These are phyloP conservation scores for Leccinum sublutescens DNA, from an alignment of 768 basidiomycete species.

Conservation along the genomic window DNA sequence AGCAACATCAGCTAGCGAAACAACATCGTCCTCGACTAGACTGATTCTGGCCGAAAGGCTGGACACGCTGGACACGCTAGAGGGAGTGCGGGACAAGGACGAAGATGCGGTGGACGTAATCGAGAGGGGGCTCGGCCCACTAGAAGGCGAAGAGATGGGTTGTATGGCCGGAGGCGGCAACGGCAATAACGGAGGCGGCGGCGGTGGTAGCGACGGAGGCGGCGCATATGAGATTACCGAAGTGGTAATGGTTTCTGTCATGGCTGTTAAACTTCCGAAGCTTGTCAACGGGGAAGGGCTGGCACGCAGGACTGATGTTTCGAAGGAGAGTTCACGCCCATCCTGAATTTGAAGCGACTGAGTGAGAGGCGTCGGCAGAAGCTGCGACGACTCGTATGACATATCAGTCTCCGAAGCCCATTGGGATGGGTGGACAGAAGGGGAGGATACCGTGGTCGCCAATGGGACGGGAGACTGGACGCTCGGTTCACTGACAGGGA, in stretches of 20 bases:
- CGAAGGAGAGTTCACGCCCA: constrained; percentile 60
- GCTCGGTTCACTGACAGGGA: constrained; percentile 30
- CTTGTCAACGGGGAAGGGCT: constrained; percentile 42
- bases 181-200: neutral
- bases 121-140: constrained; percentile 28
- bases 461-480: constrained; percentile 36
- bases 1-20: constrained; percentile 19
- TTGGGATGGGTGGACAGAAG: constrained; percentile 39
- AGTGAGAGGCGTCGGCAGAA: constrained; percentile 68
- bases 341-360: constrained; percentile 53
- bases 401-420: constrained; percentile 67
- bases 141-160: constrained; percentile 33
- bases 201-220: neutral
- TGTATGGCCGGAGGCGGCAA: constrained; percentile 16
- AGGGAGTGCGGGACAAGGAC: constrained; percentile 38
- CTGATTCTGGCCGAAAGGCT: constrained; percentile 42
- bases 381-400: constrained; percentile 76
- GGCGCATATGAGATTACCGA: constrained; percentile 16
- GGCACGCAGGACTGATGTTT: constrained; percentile 72
- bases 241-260: constrained; percentile 34
- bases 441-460: constrained; percentile 34
- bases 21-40: constrained; percentile 29
- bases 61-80: constrained; percentile 40
- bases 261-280: constrained; percentile 33
- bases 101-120: constrained; percentile 34